Evolutionary conservation across 805 yeast species (phyloP).

Genomic region (Metschnikowia koreensis): DNA sequence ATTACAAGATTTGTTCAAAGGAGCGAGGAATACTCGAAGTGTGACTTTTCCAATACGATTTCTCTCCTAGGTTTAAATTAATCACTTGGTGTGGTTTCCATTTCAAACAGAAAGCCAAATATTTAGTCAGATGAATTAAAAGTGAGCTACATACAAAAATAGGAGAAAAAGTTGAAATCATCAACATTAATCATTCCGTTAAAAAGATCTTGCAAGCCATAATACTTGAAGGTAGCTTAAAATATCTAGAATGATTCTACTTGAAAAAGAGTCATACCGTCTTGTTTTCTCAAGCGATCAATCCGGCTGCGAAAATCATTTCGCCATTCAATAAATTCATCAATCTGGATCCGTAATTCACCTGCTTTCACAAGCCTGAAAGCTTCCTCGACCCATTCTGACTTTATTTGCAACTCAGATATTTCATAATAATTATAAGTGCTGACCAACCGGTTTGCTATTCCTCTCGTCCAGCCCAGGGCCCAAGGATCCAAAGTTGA

Average conservation of each 20-base stretch:
- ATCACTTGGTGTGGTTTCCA: not conserved
- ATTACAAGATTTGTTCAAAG: no score
- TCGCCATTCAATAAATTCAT: constrained; percentile 39
- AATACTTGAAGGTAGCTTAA: not conserved
- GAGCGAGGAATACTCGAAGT: no score
- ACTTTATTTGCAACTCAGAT: constrained; percentile 24
- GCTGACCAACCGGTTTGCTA: constrained; percentile 30
- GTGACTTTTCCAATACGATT: no score
- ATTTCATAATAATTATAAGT: constrained; percentile 37
- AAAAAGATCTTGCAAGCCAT: no score
- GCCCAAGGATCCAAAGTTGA: constrained; percentile 34
- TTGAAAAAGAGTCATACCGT: constrained; percentile 34
- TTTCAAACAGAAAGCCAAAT: not conserved
- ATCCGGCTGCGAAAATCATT: constrained; percentile 30
- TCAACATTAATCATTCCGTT: no score
- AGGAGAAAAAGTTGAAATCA: no score
- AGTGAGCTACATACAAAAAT: no score
- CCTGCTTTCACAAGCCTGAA: constrained; percentile 25
- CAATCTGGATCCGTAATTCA: constrained; percentile 31
- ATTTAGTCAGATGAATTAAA: no score
- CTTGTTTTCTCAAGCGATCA: constrained; percentile 25
- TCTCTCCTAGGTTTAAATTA: not conserved
- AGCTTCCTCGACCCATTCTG: constrained; percentile 37
- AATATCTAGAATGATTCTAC: constrained; percentile 34
- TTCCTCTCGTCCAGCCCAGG: constrained; percentile 30